phyloP scores from a whole-genome alignment of 257 asterid genomes.

The Perilla frutescens region DNA sequence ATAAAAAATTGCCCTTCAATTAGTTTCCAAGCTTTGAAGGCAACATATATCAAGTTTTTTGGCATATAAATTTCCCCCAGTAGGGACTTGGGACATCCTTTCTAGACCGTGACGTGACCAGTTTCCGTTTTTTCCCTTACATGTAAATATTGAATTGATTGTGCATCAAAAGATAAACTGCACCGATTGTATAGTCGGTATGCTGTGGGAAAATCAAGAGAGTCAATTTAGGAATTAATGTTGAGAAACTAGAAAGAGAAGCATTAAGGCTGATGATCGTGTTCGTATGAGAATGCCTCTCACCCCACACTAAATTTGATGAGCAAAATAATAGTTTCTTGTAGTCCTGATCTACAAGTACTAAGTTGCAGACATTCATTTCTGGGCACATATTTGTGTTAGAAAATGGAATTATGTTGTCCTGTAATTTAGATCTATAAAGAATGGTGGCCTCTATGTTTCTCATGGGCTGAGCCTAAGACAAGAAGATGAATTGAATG shows the following conservation, averaged over 20 bases:
- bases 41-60: conserved; percentile 28
- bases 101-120: background rate
- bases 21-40: conserved; percentile 27
- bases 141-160: background rate
- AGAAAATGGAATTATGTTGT: background rate
- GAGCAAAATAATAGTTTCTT: background rate
- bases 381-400: background rate
- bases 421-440: background rate
- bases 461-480: background rate
- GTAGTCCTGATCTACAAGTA: background rate
- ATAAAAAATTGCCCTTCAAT: conserved; percentile 35
- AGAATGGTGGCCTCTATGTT: background rate
- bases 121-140: background rate
- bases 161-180: too few relatives aligned
- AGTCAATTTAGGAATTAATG: too few relatives aligned
- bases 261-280: background rate
- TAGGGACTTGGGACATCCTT: background rate
- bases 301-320: background rate
- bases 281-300: background rate
- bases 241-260: too few relatives aligned
- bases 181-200: too few relatives aligned
- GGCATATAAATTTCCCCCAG: conserved; percentile 13
- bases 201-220: too few relatives aligned
- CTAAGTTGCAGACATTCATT: background rate
- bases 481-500: conserved; percentile 21